Evolutionary conservation across 345 rosid species (phyloP).

Genomic region (Camelina neglecta): DNA sequence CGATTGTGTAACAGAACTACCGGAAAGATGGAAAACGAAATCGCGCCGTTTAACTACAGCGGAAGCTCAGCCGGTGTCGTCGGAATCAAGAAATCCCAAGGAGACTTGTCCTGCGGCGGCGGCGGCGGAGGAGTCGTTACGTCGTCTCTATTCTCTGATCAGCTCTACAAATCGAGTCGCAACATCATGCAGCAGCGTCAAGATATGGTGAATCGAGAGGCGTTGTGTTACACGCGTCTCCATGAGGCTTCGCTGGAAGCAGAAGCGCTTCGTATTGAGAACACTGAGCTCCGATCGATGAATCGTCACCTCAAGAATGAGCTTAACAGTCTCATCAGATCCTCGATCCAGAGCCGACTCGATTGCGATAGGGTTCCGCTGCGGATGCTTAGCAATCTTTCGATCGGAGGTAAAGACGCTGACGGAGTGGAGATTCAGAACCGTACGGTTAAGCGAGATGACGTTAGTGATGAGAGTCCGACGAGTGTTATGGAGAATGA

Average conservation of each 20-base stretch:
- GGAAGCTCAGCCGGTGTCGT: slow-evolving; percentile 31
- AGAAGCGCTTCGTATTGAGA: slow-evolving; percentile 66
- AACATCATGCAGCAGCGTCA: slow-evolving; percentile 56
- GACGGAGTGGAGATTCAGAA: slow-evolving; percentile 45
- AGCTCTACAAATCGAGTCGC: slow-evolving; percentile 48
- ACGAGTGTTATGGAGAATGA: slow-evolving; percentile 50
- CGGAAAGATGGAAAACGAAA: slow-evolving; percentile 47
- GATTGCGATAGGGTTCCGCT: slow-evolving; percentile 38
- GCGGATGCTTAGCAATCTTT: slow-evolving; percentile 50
- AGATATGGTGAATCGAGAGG: slow-evolving; percentile 67
- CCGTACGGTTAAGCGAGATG: slow-evolving; percentile 40
- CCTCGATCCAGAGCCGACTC: slow-evolving; percentile 50
- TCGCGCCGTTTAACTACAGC: slow-evolving; percentile 41
- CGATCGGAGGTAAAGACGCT: slow-evolving; percentile 37
- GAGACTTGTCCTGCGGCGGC: slow-evolving; percentile 22
- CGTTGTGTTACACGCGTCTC: slow-evolving; percentile 73
- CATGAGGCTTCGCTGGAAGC: slow-evolving; percentile 55
- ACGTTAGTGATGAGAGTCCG: slow-evolving; percentile 47
- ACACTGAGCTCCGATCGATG: slow-evolving; percentile 63
- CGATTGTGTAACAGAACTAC: slow-evolving; percentile 25
- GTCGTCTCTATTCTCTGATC: slow-evolving; percentile 47
- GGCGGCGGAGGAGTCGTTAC: neutral
- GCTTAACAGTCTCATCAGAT: slow-evolving; percentile 47
- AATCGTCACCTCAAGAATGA: slow-evolving; percentile 56
- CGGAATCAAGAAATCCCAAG: slow-evolving; percentile 22